A percentile compares a stretch with the other conserved stretches of the same genome.
Evolutionary conservation across 768 basidiomycete species (phyloP).

Genomic region (Astraeus odoratus): DNA sequence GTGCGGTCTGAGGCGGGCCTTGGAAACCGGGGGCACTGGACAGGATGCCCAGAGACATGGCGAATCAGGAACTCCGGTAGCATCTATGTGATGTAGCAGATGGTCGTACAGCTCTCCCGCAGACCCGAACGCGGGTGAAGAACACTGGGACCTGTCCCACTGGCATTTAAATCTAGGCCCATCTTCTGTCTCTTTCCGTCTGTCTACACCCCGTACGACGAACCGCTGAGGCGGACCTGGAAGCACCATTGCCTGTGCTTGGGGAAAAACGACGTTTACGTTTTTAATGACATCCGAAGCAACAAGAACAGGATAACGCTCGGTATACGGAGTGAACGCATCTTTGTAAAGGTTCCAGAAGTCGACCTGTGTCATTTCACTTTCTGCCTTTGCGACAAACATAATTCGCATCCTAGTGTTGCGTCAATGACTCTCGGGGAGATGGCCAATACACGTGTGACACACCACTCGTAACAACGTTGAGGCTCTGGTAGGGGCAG

Average conservation of each 20-base stretch:
- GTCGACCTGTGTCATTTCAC: conserved; percentile 87
- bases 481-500: conserved; percentile 62
- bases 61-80: conserved; percentile 36
- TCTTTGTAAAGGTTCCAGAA: conserved; percentile 95
- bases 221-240: conserved; percentile 68
- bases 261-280: conserved; percentile 77
- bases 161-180: conserved; percentile 67
- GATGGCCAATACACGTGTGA: conserved; percentile 1
- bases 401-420: conserved; percentile 79
- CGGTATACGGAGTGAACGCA: conserved; percentile 57
- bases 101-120: conserved; percentile 71
- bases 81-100: conserved; percentile 50
- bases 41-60: conserved; percentile 75
- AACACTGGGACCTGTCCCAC: conserved; percentile 64
- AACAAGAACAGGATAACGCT: conserved; percentile 55
- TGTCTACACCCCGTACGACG: conserved; percentile 80
- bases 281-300: conserved; percentile 96
- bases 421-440: conserved; percentile 9
- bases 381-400: conserved; percentile 69
- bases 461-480: conserved; percentile 78
- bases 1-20: conserved; percentile 53
- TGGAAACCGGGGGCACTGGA: conserved; percentile 38
- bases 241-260: conserved; percentile 83
- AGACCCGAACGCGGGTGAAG: conserved; percentile 38
- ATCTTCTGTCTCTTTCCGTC: conserved; percentile 50